A percentile compares a stretch with the other conserved stretches of the same genome.
These are phyloP conservation scores for Cyberlindnera xishuangbannaensis DNA, from an alignment of 805 yeast species.

Conservation along the genomic window DNA sequence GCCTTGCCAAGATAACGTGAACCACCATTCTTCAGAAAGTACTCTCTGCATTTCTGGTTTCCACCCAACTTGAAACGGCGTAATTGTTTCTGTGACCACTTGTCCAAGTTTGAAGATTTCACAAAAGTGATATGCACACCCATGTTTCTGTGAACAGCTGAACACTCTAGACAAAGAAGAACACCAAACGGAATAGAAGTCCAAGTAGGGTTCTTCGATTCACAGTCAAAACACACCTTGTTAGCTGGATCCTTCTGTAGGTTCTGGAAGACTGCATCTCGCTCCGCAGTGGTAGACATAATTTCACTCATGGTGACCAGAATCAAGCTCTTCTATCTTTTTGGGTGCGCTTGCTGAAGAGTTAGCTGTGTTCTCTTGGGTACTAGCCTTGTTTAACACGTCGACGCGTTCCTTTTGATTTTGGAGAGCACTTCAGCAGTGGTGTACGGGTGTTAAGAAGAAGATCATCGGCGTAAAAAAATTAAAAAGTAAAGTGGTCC, in stretches of 20 bases:
- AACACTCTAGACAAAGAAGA: slow-evolving; percentile 87
- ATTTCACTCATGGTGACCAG: slow-evolving; percentile 23
- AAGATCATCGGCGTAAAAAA: background rate
- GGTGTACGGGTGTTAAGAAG: background rate
- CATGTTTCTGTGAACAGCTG: slow-evolving; percentile 90
- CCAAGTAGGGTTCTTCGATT: slow-evolving; percentile 95
- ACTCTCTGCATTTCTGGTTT: slow-evolving; percentile 79
- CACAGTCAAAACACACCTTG: slow-evolving; percentile 88
- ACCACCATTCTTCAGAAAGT: slow-evolving; percentile 81
- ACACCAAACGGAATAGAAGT: slow-evolving; percentile 96
- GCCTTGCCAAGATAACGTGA: slow-evolving; percentile 52
- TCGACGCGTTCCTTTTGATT: background rate
- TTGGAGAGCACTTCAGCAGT: background rate
- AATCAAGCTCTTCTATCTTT: background rate
- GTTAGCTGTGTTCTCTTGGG: background rate
- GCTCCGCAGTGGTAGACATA: slow-evolving; percentile 18
- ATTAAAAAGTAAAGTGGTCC: slow-evolving; percentile 42
- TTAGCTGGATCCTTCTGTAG: slow-evolving; percentile 56
- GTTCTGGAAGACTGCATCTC: slow-evolving; percentile 19
- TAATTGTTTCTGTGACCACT: slow-evolving; percentile 88
- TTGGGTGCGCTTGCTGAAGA: background rate
- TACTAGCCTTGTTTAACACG: background rate
- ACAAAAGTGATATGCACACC: slow-evolving; percentile 97
- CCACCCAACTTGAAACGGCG: slow-evolving; percentile 94
- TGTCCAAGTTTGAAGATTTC: slow-evolving; percentile 84